phyloP scores from a whole-genome alignment of 352 stramenopile species.

The Phytophthora constricta region DNA sequence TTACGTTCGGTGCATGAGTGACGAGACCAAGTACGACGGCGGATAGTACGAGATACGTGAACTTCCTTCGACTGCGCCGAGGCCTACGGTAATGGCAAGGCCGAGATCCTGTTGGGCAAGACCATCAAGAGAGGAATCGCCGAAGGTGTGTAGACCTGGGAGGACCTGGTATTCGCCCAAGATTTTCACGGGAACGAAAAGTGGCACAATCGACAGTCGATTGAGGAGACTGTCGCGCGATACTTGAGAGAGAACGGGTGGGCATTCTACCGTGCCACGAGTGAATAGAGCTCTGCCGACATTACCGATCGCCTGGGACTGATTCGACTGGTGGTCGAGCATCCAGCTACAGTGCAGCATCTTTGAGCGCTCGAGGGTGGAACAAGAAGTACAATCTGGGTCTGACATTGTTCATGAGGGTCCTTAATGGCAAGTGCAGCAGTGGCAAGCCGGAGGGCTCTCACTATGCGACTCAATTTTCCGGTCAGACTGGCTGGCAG shows the following conservation, averaged over 20 bases:
- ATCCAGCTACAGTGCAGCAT: slow-evolving; percentile 66
- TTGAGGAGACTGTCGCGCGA: slow-evolving; percentile 67
- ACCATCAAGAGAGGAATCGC: slow-evolving; percentile 48
- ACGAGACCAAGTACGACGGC: neutral
- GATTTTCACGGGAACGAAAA: slow-evolving; percentile 49
- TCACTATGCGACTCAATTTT: slow-evolving; percentile 38
- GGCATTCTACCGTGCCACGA: slow-evolving; percentile 66
- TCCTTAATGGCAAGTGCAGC: slow-evolving; percentile 22
- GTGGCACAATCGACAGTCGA: too few relatives aligned
- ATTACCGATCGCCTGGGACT: slow-evolving; percentile 45
- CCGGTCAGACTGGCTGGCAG: neutral
- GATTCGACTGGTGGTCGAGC: slow-evolving; percentile 39
- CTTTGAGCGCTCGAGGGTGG: slow-evolving; percentile 47
- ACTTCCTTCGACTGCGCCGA: slow-evolving; percentile 50
- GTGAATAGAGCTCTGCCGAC: slow-evolving; percentile 55
- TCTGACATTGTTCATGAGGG: neutral
- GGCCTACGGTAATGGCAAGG: slow-evolving; percentile 10
- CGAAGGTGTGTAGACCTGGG: slow-evolving; percentile 35
- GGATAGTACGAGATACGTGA: slow-evolving; percentile 34
- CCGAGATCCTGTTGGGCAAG: slow-evolving; percentile 36
- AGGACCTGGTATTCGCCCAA: slow-evolving; percentile 66
- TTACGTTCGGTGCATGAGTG: neutral
- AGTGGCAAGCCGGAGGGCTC: slow-evolving; percentile 6
- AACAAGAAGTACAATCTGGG: slow-evolving; percentile 38
- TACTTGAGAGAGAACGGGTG: slow-evolving; percentile 57